Evolutionary conservation across 257 asterid genomes (phyloP), one percentile per base, ranked within the genome.

Genomic region (Salvia rosmarinus): DNA sequence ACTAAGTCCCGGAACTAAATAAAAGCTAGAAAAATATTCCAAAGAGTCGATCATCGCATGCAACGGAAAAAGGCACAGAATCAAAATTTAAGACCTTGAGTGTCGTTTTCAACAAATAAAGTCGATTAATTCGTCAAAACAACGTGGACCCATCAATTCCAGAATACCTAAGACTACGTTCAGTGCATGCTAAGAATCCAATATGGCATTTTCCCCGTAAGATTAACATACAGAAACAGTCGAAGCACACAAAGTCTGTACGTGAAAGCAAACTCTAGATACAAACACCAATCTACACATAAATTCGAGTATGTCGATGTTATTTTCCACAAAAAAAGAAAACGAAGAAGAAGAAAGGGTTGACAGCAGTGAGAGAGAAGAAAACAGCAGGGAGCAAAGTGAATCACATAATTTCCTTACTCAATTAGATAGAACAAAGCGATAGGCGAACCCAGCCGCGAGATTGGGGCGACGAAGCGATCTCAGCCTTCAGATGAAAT

Each of bases 121-220:
- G 64, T 19, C 74, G 68, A 64, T n/a, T 16, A 67, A 75, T 76
- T 72, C 57, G 64, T 43, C 67, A 71, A 72, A 78, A 74, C 17
- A 66, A 20, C 20, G 42, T 46, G 14, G 64, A 71, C 82, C 82
- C 81, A 79, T 67, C 70, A 64, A 75, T 57, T 67, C 72, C 68
- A 46, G 66, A 74, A 61, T 67, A 49, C 81, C 77, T 10, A 64
- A 13, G 70, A 69, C 40, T 17, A 80, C 59, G 77, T 68, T 76
- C 63, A 44, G 62, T 80, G 84, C 91, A 77, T 87, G 91, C 79
- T 51, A 44, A 54, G 40, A 71, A 70, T 35, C 55, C 14, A 23
- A 43, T 0, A 42, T 42, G 42, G 39, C 70, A 13, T 64, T 63
- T 44, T 1, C 74, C 63, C 32, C 12, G 47, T n/a, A 17, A 47